These are phyloP conservation scores for Hyphopichia fennica DNA, from an alignment of 1,139 yeast genomes.

Conservation along the genomic window DNA sequence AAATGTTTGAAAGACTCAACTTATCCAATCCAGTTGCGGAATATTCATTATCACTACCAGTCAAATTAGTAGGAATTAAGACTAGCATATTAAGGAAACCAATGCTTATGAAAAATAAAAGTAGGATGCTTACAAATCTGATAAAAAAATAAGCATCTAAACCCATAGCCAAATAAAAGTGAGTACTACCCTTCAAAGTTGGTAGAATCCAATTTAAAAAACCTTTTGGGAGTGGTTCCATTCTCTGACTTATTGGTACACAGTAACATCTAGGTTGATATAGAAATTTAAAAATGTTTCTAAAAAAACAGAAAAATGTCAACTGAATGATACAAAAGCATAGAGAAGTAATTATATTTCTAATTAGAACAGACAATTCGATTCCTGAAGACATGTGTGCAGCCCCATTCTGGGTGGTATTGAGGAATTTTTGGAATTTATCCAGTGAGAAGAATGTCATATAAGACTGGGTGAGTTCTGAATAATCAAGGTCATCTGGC, in stretches of 20 bases:
- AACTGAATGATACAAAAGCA: constrained; percentile 54
- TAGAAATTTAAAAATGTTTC: constrained; percentile 46
- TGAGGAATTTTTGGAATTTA: constrained; percentile 41
- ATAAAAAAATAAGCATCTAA: constrained; percentile 67
- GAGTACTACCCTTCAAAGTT: constrained; percentile 36
- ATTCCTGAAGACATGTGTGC: constrained; percentile 48
- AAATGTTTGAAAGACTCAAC: constrained; percentile 62
- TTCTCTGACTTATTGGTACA: constrained; percentile 38
- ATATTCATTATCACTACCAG: constrained; percentile 35
- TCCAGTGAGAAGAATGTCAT: constrained; percentile 28
- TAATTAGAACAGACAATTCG: constrained; percentile 39
- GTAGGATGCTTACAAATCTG: constrained; percentile 49
- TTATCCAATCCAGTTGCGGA: constrained; percentile 53
- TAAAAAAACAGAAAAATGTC: constrained; percentile 49
- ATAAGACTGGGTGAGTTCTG: constrained; percentile 23
- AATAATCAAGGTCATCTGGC: constrained; percentile 19
- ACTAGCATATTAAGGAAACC: constrained; percentile 54
- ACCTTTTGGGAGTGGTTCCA: constrained; percentile 38
- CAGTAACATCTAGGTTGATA: constrained; percentile 59
- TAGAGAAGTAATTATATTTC: constrained; percentile 52
- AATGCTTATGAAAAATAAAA: constrained; percentile 48
- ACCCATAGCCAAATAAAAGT: constrained; percentile 49
- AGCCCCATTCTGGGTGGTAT: constrained; percentile 58
- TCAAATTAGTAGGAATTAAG: constrained; percentile 56
- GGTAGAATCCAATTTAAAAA: constrained; percentile 52